Conservation (phyloP, 2,329 filamentous ascomycete genomes). For the Hypomyces rosellus region DNA sequence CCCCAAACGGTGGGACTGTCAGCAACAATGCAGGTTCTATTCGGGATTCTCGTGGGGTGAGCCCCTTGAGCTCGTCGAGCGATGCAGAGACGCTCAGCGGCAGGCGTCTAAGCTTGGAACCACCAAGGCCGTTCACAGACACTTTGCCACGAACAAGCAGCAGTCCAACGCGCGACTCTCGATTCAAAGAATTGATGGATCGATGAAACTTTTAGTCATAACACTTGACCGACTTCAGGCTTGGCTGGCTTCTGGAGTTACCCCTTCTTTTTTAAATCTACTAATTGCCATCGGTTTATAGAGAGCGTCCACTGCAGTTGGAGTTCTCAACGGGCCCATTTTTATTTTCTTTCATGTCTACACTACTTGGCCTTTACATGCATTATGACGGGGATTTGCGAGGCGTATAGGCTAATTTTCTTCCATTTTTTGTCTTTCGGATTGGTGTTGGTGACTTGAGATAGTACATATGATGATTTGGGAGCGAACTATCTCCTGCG, state of each 20-base stretch:
- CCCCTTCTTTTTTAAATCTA: background rate
- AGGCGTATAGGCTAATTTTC: too few relatives aligned
- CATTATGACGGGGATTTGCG: too few relatives aligned
- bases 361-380: too few relatives aligned
- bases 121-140: constrained; percentile 32
- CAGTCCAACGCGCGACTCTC: constrained; percentile 51
- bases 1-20: constrained; percentile 17
- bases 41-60: constrained; percentile 30
- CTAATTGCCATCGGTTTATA: background rate
- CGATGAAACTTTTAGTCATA: constrained; percentile 13
- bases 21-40: constrained; percentile 11
- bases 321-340: too few relatives aligned
- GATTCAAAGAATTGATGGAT: constrained; percentile 52
- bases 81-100: constrained; percentile 5
- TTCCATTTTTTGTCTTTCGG: too few relatives aligned
- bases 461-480: too few relatives aligned
- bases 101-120: constrained; percentile 23
- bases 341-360: too few relatives aligned
- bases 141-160: constrained; percentile 32
- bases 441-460: too few relatives aligned
- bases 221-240: background rate
- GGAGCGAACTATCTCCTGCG: too few relatives aligned
- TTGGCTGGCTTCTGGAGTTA: background rate
- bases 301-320: too few relatives aligned
- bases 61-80: constrained; percentile 26